These are phyloP conservation scores for Clitoria ternatea DNA, from an alignment of 306 rosid species.

Conservation along the genomic window DNA sequence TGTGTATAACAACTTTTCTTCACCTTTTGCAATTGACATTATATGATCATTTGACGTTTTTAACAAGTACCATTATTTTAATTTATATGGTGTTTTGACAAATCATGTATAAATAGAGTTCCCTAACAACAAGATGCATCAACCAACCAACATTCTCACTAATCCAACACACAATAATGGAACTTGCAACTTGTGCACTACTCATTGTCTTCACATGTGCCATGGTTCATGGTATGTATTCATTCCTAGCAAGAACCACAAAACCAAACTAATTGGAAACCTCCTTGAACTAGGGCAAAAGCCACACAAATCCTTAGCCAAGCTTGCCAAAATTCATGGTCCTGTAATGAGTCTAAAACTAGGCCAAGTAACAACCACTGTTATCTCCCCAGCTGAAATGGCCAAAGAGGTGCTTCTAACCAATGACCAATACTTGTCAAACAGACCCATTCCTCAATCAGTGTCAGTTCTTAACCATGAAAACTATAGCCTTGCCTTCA, in stretches of 20 bases:
- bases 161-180: neutral
- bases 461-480: conserved; percentile 19
- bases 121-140: neutral
- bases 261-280: conserved; percentile 13
- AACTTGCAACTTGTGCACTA: neutral
- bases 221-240: neutral
- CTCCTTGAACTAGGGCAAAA: conserved; percentile 22
- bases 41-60: neutral
- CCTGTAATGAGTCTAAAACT: conserved; percentile 16
- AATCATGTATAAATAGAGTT: conserved; percentile 4
- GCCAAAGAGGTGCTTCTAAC: conserved; percentile 26
- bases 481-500: conserved; percentile 11
- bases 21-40: too few relatives aligned
- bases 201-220: neutral
- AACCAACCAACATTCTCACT: neutral
- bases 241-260: neutral
- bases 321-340: conserved; percentile 24
- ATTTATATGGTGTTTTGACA: neutral
- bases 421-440: conserved; percentile 19
- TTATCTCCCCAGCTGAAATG: conserved; percentile 19
- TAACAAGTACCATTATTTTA: neutral
- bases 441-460: conserved; percentile 19
- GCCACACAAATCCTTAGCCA: conserved; percentile 6
- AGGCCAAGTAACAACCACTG: conserved; percentile 13
- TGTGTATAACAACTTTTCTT: too few relatives aligned